A percentile compares a stretch with the other conserved stretches of the same genome.
These are phyloP conservation scores for Coccomyxa subellipsoidea DNA, from an alignment of 163 green algal species.

Conservation along the genomic window DNA sequence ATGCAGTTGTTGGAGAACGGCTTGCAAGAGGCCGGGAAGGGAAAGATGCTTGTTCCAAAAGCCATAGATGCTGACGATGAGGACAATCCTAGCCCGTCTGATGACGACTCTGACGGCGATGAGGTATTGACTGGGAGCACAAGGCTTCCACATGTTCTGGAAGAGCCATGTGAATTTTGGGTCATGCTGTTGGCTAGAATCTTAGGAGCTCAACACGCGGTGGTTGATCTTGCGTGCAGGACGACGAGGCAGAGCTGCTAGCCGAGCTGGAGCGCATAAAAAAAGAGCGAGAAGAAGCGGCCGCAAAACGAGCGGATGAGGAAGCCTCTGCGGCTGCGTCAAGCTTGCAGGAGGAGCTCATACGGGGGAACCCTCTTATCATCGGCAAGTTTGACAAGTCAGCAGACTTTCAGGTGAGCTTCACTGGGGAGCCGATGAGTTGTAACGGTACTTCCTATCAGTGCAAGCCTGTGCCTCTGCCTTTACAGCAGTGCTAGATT, in stretches of 20 bases:
- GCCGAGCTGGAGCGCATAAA: constrained; percentile 96
- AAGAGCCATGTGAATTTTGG: background rate
- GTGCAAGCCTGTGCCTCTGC: no score
- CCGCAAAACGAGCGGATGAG: constrained; percentile 61
- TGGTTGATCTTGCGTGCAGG: constrained; percentile 41
- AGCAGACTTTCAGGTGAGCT: constrained; percentile 24
- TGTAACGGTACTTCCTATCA: background rate
- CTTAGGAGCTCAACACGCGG: background rate
- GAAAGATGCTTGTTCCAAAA: constrained; percentile 64
- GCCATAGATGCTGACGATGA: constrained; percentile 82
- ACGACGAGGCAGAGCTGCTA: constrained; percentile 93
- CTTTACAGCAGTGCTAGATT: no score
- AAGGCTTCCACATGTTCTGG: background rate
- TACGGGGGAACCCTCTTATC: constrained; percentile 88
- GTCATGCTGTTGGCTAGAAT: background rate
- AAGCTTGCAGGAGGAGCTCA: constrained; percentile 67
- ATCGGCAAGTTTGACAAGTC: constrained; percentile 27
- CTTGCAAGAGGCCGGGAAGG: constrained; percentile 28
- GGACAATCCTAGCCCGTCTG: constrained; percentile 45
- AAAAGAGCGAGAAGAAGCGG: constrained; percentile 87
- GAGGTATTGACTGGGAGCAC: background rate
- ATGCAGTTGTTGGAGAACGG: constrained; percentile 67
- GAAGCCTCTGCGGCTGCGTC: constrained; percentile 49
- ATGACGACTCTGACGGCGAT: constrained; percentile 48
- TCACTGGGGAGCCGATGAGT: background rate